phyloP scores from a whole-genome alignment of 169 alveolate species.

The Theileria equi region DNA sequence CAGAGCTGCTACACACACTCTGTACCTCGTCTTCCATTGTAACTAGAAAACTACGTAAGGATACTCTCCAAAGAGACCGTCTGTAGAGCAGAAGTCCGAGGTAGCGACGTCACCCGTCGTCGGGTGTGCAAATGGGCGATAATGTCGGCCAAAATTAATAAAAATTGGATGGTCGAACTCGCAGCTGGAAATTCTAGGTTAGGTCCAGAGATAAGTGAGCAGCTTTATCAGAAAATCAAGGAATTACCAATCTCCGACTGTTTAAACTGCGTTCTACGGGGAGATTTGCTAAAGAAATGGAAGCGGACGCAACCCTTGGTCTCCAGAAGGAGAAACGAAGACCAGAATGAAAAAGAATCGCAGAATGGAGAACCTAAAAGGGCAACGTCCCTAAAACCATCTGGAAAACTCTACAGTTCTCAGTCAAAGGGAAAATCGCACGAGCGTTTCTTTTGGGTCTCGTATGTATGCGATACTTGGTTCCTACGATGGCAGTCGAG shows the following conservation, averaged over 20 bases:
- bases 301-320: constrained; percentile 40
- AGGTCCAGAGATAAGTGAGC: constrained; percentile 36
- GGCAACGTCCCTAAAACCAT: not conserved
- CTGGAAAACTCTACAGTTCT: not conserved
- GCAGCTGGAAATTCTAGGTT: constrained; percentile 35
- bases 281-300: constrained; percentile 47
- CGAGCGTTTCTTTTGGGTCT: constrained; percentile 65
- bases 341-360: not conserved
- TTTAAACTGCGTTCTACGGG: constrained; percentile 33
- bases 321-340: not conserved
- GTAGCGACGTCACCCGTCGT: not conserved
- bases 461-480: constrained; percentile 41
- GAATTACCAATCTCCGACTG: constrained; percentile 23
- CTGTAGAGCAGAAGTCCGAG: no score
- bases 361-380: not conserved
- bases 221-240: constrained; percentile 4
- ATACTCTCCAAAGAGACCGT: no score
- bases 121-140: constrained; percentile 11
- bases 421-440: constrained; percentile 27
- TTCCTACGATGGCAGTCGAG: constrained; percentile 61
- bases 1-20: no score
- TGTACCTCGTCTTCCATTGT: no score
- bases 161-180: constrained; percentile 41
- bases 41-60: no score
- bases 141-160: constrained; percentile 8